phyloP scores from a whole-genome alignment of 2,329 filamentous ascomycete species.

The Epicoccum sorghinum region DNA sequence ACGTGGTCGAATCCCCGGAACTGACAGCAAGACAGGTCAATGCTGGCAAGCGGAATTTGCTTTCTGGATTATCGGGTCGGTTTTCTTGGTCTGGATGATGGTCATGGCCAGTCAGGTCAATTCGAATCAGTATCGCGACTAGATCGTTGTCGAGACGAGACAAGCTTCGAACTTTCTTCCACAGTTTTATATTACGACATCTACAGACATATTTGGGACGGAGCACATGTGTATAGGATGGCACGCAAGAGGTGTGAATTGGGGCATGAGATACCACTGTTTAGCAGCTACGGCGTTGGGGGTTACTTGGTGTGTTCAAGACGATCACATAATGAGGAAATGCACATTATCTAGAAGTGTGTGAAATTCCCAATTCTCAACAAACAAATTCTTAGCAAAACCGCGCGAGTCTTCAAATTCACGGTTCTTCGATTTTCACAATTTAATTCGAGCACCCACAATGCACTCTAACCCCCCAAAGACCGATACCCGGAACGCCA shows the following conservation, averaged over 20 bases:
- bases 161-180: neutral
- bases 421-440: neutral
- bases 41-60: slow-evolving; percentile 69
- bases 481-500: neutral
- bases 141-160: neutral
- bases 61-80: slow-evolving; percentile 66
- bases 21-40: slow-evolving; percentile 52
- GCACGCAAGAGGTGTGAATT: neutral
- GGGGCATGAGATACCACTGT: slow-evolving; percentile 16
- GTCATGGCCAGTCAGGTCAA: slow-evolving; percentile 65
- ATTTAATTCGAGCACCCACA: neutral
- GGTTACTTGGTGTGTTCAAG: too few species aligned
- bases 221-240: slow-evolving; percentile 5
- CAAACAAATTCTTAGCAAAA: too few species aligned
- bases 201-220: neutral
- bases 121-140: slow-evolving; percentile 47
- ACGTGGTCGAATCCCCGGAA: neutral
- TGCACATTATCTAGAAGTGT: too few species aligned
- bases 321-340: too few species aligned
- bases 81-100: slow-evolving; percentile 72
- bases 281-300: slow-evolving; percentile 14
- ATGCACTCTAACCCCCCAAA: too few species aligned
- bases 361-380: too few species aligned
- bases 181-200: slow-evolving; percentile 10
- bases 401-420: too few species aligned